These are phyloP conservation scores for Penicillium canariense DNA, from an alignment of 495 filamentous ascomycete species.

Conservation along the genomic window DNA sequence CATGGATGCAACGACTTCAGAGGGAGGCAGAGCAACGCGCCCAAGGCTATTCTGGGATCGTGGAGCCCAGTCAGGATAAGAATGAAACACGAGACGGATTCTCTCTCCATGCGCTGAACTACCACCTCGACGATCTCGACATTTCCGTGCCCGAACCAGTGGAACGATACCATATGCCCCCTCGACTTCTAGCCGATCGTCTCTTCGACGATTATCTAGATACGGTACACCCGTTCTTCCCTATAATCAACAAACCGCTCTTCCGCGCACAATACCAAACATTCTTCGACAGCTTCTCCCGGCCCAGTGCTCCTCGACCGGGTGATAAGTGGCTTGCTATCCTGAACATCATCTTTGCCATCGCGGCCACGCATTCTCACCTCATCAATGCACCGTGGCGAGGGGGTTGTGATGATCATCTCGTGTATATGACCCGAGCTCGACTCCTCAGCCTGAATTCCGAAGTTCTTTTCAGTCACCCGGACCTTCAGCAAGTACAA, in stretches of 20 bases:
- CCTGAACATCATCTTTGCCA: constrained; percentile 61
- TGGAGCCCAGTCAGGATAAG: constrained; percentile 10
- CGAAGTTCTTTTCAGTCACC: constrained; percentile 52
- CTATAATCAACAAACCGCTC: constrained; percentile 48
- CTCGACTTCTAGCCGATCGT: constrained; percentile 42
- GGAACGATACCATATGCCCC: constrained; percentile 48
- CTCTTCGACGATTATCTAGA: constrained; percentile 51
- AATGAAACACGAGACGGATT: constrained; percentile 9
- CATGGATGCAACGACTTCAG: constrained; percentile 49
- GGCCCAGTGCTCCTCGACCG: constrained; percentile 10
- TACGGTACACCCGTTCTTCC: constrained; percentile 49
- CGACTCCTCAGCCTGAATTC: constrained; percentile 55
- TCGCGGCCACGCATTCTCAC: constrained; percentile 51
- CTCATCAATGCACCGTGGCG: constrained; percentile 43
- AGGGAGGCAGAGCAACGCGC: constrained; percentile 17
- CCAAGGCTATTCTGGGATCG: constrained; percentile 10
- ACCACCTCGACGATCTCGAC: constrained; percentile 54
- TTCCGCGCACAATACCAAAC: constrained; percentile 34
- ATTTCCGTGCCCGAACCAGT: constrained; percentile 39
- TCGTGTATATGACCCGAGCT: constrained; percentile 59
- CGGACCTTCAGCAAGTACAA: constrained; percentile 63
- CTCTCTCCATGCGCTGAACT: constrained; percentile 34
- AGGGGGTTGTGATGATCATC: constrained; percentile 31
- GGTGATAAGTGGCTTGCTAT: constrained; percentile 51
- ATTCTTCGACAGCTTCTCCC: constrained; percentile 20